A percentile compares a stretch with the other conserved stretches of the same genome.
phyloP scores from a whole-genome alignment of 768 basidiomycete genomes.

The Xerocomellus intermedius region DNA sequence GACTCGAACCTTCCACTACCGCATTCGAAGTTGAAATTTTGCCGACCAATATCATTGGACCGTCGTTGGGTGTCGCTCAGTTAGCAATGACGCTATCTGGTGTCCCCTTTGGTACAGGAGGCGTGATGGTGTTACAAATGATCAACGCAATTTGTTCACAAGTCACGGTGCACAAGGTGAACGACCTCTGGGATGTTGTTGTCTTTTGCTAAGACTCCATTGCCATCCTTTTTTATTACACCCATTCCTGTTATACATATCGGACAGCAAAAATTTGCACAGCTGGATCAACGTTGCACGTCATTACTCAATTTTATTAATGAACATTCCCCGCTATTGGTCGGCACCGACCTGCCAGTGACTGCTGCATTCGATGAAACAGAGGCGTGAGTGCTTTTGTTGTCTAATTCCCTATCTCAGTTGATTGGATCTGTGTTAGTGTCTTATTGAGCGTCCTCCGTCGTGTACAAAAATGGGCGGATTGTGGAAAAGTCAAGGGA shows the following conservation, averaged over 20 bases:
- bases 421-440: slow-evolving; percentile 26
- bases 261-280: slow-evolving; percentile 41
- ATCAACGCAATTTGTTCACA: slow-evolving; percentile 46
- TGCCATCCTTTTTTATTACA: not conserved
- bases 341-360: slow-evolving; percentile 43
- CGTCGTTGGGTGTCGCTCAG: slow-evolving; percentile 35
- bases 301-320: slow-evolving; percentile 38
- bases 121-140: slow-evolving; percentile 42
- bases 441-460: slow-evolving; percentile 40
- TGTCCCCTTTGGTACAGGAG: slow-evolving; percentile 45
- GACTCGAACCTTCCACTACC: not conserved
- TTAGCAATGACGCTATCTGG: slow-evolving; percentile 44
- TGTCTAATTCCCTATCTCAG: not conserved
- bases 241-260: not conserved
- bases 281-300: slow-evolving; percentile 43
- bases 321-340: slow-evolving; percentile 39
- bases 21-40: slow-evolving; percentile 5
- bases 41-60: slow-evolving; percentile 15
- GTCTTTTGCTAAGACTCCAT: slow-evolving; percentile 1
- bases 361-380: slow-evolving; percentile 42
- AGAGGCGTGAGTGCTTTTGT: slow-evolving; percentile 37
- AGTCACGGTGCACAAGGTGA: too few relatives aligned
- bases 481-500: slow-evolving; percentile 37
- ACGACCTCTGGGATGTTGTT: not conserved
- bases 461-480: slow-evolving; percentile 40